These are phyloP conservation scores for Trametes sanguinea DNA, from an alignment of 768 basidiomycete genomes.

Conservation along the genomic window DNA sequence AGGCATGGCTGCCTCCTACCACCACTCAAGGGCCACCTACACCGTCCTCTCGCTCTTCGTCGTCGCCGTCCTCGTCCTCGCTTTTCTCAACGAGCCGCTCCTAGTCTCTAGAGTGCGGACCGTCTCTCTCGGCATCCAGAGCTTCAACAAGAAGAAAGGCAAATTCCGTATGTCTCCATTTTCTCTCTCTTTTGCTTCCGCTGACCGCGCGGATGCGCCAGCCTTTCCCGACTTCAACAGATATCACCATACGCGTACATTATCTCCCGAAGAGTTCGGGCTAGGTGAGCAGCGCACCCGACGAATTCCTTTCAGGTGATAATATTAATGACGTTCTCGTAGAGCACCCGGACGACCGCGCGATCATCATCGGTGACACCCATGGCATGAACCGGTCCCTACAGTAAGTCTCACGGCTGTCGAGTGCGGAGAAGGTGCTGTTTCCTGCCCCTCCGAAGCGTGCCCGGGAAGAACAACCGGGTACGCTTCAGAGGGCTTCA, in stretches of 20 bases:
- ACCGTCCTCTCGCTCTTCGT: conserved; percentile 44
- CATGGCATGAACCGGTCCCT: conserved; percentile 79
- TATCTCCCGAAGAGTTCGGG: conserved; percentile 55
- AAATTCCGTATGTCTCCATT: conserved; percentile 15
- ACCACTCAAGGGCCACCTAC: conserved; percentile 26
- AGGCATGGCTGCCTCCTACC: conserved; percentile 17
- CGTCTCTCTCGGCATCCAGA: conserved; percentile 13
- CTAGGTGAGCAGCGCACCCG: conserved; percentile 39
- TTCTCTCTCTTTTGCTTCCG: neutral
- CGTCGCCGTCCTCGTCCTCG: conserved; percentile 44
- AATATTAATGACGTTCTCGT: neutral
- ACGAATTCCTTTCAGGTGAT: neutral
- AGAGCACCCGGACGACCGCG: conserved; percentile 57
- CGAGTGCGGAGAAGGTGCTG: neutral
- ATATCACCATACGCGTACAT: conserved; percentile 44
- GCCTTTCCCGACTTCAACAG: conserved; percentile 58
- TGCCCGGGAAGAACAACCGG: neutral
- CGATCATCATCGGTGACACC: conserved; percentile 84
- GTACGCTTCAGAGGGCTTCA: neutral
- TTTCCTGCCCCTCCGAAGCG: neutral
- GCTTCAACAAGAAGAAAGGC: conserved; percentile 15
- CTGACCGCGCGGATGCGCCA: conserved; percentile 20
- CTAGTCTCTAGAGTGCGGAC: conserved; percentile 20
- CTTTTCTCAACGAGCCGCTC: conserved; percentile 30
- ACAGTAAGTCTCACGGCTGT: conserved; percentile 46